Conservation (phyloP, 106 monocot genomes). For the Gastrodia elata region DNA sequence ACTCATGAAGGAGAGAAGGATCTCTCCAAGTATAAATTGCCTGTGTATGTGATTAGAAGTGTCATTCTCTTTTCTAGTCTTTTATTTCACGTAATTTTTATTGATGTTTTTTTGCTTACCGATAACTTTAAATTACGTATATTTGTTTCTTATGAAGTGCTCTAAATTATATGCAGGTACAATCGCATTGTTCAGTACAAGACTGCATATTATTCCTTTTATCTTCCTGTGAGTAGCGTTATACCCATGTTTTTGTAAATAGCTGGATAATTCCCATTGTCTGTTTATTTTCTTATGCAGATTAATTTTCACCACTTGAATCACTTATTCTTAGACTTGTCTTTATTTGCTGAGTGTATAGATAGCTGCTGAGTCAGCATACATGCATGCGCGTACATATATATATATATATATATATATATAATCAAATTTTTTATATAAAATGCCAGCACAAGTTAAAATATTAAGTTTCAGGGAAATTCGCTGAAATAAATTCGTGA, state of each 20-base stretch:
- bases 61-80: background rate
- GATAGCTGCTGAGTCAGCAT: too few relatives aligned
- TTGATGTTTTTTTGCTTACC: background rate
- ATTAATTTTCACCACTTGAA: background rate
- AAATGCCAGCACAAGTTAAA: too few relatives aligned
- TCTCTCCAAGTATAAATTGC: conserved; percentile 78
- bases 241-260: background rate
- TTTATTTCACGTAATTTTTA: background rate
- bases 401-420: too few relatives aligned
- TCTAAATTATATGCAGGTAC: conserved; percentile 39
- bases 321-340: background rate
- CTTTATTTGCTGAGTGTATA: background rate
- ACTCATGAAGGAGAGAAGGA: conserved; percentile 90
- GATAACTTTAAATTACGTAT: background rate
- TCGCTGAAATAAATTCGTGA: too few relatives aligned
- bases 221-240: conserved; percentile 74
- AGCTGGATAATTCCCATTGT: background rate
- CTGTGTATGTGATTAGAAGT: conserved; percentile 54
- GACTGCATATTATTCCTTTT: conserved; percentile 96
- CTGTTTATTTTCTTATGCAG: background rate
- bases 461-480: too few relatives aligned
- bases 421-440: too few relatives aligned
- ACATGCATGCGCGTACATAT: too few relatives aligned
- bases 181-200: conserved; percentile 92
- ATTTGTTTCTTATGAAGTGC: background rate